phyloP scores from a whole-genome alignment of 352 stramenopile genomes.

The Phytophthora tentaculata region DNA sequence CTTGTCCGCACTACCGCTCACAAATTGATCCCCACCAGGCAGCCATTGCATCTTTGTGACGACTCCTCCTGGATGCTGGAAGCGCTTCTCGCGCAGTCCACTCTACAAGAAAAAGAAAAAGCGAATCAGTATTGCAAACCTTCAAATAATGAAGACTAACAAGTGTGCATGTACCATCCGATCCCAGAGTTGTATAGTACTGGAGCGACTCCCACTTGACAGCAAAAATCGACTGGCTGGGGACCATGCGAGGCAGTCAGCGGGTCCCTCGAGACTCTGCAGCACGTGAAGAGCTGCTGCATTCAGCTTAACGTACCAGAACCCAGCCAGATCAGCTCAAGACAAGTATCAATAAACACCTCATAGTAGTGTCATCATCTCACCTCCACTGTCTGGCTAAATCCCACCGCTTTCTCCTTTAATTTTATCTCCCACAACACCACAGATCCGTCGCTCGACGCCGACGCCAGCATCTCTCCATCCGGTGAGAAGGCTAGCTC shows the following conservation, averaged over 20 bases:
- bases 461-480: slow-evolving; percentile 77
- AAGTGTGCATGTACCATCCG: slow-evolving; percentile 39
- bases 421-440: slow-evolving; percentile 72
- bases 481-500: slow-evolving; percentile 84
- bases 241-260: slow-evolving; percentile 74
- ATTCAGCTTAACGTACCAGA: slow-evolving; percentile 13
- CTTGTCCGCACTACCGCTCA: slow-evolving; percentile 77
- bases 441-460: slow-evolving; percentile 77
- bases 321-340: neutral
- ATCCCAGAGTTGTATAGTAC: slow-evolving; percentile 74
- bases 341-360: neutral
- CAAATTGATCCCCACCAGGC: slow-evolving; percentile 61
- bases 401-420: slow-evolving; percentile 6
- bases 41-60: slow-evolving; percentile 66
- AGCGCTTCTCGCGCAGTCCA: slow-evolving; percentile 51
- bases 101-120: slow-evolving; percentile 40
- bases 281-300: slow-evolving; percentile 48
- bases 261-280: slow-evolving; percentile 49
- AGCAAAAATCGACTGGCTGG: slow-evolving; percentile 65
- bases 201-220: slow-evolving; percentile 55
- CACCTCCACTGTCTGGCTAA: slow-evolving; percentile 20
- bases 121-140: neutral
- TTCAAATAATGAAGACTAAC: neutral
- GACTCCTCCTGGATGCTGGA: slow-evolving; percentile 60
- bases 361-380: neutral